phyloP scores from a whole-genome alignment of 129 eudicot genomes.

The sunflower (Helianthus annuus) region DNA sequence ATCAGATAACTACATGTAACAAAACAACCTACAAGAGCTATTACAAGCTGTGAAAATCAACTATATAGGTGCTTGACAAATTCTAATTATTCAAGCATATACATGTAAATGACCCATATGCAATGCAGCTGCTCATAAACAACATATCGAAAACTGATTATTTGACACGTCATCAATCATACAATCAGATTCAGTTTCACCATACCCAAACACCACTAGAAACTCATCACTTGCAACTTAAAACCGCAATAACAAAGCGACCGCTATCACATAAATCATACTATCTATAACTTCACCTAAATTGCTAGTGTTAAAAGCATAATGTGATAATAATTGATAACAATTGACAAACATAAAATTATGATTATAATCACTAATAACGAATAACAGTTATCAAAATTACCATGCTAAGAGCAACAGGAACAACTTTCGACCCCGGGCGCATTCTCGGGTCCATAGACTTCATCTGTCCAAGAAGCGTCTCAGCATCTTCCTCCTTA shows the following conservation, averaged over 20 bases:
- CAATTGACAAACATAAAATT: neutral
- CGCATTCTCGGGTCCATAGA: constrained; percentile 62
- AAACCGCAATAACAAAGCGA: neutral
- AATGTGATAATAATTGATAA: neutral
- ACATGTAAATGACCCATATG: too few species aligned
- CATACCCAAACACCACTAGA: constrained; percentile 3
- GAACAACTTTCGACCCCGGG: constrained; percentile 65
- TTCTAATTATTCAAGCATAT: too few species aligned
- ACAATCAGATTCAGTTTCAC: neutral
- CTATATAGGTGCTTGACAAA: neutral
- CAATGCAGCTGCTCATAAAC: neutral
- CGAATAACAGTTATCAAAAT: neutral
- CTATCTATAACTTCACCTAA: neutral
- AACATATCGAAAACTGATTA: neutral
- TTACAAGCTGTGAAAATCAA: neutral
- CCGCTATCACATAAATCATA: neutral
- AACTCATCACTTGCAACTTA: neutral
- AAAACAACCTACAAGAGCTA: neutral
- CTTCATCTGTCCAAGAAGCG: constrained; percentile 69
- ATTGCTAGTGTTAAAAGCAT: too few species aligned
- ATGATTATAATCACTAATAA: neutral
- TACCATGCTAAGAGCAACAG: constrained; percentile 88
- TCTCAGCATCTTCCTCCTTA: constrained; percentile 65
- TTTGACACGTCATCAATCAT: neutral
- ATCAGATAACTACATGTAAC: neutral